Conservation (phyloP, 176 grass and related monocot species). For the Oryza australiensis region DNA sequence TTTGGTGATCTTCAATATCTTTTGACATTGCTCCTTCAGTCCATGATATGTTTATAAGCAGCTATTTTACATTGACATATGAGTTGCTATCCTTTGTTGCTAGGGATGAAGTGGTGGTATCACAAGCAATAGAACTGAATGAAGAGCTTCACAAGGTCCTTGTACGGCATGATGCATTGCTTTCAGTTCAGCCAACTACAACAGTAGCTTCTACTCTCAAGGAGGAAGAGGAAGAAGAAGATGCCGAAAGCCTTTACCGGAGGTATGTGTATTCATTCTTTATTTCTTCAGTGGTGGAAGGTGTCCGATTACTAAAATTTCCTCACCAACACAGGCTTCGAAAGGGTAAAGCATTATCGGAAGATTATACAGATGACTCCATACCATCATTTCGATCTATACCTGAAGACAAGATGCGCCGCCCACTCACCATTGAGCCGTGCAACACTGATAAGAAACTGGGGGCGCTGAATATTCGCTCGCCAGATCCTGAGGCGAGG, state of each 20-base stretch:
- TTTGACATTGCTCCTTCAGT: not conserved
- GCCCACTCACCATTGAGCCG: slow-evolving; percentile 69
- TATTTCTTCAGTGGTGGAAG: not conserved
- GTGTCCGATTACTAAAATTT: not conserved
- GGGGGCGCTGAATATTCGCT: slow-evolving; percentile 33
- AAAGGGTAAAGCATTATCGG: slow-evolving; percentile 84
- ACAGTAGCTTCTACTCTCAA: slow-evolving; percentile 50
- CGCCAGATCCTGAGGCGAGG: slow-evolving; percentile 35
- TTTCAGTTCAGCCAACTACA: slow-evolving; percentile 73
- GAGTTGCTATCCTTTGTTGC: slow-evolving; percentile 11
- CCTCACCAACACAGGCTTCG: slow-evolving; percentile 49
- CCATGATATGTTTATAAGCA: not conserved
- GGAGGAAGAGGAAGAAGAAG: slow-evolving; percentile 77
- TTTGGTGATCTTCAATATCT: slow-evolving; percentile 15
- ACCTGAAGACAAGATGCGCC: slow-evolving; percentile 70
- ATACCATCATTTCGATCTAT: slow-evolving; percentile 54
- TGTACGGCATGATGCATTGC: slow-evolving; percentile 66
- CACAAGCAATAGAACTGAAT: slow-evolving; percentile 85
- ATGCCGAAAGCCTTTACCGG: slow-evolving; percentile 79
- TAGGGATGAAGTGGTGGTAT: slow-evolving; percentile 83
- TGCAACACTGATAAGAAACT: slow-evolving; percentile 42
- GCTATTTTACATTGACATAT: slow-evolving; percentile 19
- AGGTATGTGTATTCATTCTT: slow-evolving; percentile 46
- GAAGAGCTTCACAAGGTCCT: slow-evolving; percentile 82
- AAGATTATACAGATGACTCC: slow-evolving; percentile 48